A percentile compares a stretch with the other conserved stretches of the same genome.
Conservation (phyloP, 2,329 filamentous ascomycete genomes). For the Diplodia corticola region DNA sequence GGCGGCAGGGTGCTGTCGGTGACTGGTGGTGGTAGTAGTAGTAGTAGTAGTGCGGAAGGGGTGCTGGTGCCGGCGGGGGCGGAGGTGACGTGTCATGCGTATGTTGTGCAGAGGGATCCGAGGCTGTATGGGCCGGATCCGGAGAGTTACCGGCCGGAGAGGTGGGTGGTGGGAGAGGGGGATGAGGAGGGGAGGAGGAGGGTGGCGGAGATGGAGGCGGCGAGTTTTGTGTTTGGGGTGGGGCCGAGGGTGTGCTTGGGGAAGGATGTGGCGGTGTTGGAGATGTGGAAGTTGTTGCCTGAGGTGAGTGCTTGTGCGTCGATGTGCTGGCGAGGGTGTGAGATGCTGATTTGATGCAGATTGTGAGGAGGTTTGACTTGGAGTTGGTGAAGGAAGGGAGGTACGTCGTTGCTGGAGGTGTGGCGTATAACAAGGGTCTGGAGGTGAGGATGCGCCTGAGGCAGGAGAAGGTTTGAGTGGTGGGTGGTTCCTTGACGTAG, state of each 20-base stretch:
- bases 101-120: conserved; percentile 49
- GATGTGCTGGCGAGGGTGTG: neutral
- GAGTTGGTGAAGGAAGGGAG: conserved; percentile 30
- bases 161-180: conserved; percentile 36
- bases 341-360: conserved; percentile 23
- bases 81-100: conserved; percentile 52
- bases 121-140: conserved; percentile 42
- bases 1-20: conserved; percentile 35
- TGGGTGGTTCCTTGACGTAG: no score
- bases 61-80: conserved; percentile 43
- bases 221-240: conserved; percentile 34
- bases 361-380: conserved; percentile 34
- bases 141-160: conserved; percentile 43
- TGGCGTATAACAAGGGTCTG: conserved; percentile 34
- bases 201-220: conserved; percentile 30
- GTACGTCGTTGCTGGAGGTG: conserved; percentile 35
- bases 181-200: neutral
- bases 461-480: neutral
- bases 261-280: conserved; percentile 36
- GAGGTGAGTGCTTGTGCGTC: conserved; percentile 30
- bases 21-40: no score
- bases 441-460: conserved; percentile 24
- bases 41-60: no score
- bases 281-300: conserved; percentile 37
- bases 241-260: conserved; percentile 35